A percentile compares a stretch with the other conserved stretches of the same genome.
Conservation (phyloP, 805 yeast genomes). For the Zygosaccharomyces siamensis region DNA sequence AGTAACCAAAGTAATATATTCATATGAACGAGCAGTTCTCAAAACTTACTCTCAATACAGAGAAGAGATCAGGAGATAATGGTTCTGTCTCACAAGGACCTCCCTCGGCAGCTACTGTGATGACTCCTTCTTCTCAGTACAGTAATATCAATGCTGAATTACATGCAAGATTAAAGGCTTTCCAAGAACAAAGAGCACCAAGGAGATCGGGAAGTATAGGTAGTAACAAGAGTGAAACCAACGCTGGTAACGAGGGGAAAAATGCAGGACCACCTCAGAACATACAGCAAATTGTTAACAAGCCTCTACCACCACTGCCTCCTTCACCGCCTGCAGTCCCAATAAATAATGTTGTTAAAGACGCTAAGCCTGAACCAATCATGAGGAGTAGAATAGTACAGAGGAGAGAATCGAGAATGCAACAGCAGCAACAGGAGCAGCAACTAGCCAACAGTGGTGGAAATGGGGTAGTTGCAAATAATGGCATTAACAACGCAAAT, state of each 20-base stretch:
- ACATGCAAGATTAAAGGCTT: slow-evolving; percentile 82
- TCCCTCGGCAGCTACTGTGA: slow-evolving; percentile 4
- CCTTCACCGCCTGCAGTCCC: slow-evolving; percentile 8
- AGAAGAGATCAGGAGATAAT: slow-evolving; percentile 5
- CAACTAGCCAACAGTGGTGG: neutral
- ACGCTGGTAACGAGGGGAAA: slow-evolving; percentile 12
- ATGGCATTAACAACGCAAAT: slow-evolving; percentile 36
- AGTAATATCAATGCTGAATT: slow-evolving; percentile 60
- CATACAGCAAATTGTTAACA: slow-evolving; percentile 34
- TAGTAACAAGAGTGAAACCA: slow-evolving; percentile 17
- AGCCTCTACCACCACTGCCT: slow-evolving; percentile 43
- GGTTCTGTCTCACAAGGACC: slow-evolving; percentile 2
- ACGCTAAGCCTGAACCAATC: neutral
- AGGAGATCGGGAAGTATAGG: slow-evolving; percentile 36
- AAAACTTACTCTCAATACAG: slow-evolving; percentile 14
- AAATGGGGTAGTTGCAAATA: slow-evolving; percentile 17
- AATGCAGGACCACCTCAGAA: slow-evolving; percentile 15
- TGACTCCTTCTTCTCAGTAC: slow-evolving; percentile 29
- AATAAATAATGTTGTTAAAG: neutral
- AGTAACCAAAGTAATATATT: neutral
- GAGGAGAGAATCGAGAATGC: slow-evolving; percentile 1
- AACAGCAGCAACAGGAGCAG: slow-evolving; percentile 3
- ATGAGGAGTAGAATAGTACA: slow-evolving; percentile 3
- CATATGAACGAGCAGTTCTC: slow-evolving; percentile 16
- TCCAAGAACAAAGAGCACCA: slow-evolving; percentile 72